These are phyloP conservation scores for Murraya koenigii DNA, from an alignment of 345 rosid genomes.

Conservation along the genomic window DNA sequence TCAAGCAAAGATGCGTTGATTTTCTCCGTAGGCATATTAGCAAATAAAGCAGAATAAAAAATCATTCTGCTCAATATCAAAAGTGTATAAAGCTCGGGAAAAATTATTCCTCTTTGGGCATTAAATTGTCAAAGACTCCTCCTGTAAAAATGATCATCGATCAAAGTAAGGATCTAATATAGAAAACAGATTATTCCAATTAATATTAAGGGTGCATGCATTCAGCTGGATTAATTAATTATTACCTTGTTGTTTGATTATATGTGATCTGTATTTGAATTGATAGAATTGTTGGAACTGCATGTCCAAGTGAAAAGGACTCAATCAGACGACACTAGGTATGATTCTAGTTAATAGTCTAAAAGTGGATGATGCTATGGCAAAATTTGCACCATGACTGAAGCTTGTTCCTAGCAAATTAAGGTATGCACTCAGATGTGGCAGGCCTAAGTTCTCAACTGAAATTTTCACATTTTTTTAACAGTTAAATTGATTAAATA, in stretches of 20 bases:
- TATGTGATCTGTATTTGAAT: constrained; percentile 35
- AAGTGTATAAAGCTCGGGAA: constrained; percentile 41
- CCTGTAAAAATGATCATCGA: constrained; percentile 21
- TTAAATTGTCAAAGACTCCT: constrained; percentile 23
- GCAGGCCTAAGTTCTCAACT: constrained; percentile 25
- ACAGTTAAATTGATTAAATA: not conserved
- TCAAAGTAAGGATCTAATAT: not conserved
- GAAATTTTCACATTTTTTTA: not conserved
- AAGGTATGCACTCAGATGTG: constrained; percentile 31
- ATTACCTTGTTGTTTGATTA: constrained; percentile 35
- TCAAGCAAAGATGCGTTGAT: constrained; percentile 40
- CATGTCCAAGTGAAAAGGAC: constrained; percentile 40
- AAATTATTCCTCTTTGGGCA: constrained; percentile 42
- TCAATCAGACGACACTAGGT: constrained; percentile 19
- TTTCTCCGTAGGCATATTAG: constrained; percentile 30
- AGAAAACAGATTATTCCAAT: not conserved
- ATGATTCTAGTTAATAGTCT: constrained; percentile 7
- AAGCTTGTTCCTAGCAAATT: constrained; percentile 28
- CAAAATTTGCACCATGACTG: constrained; percentile 35
- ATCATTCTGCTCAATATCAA: constrained; percentile 65
- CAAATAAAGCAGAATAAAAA: constrained; percentile 29
- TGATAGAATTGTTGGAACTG: constrained; percentile 42
- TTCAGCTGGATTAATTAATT: not conserved
- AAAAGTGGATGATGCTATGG: constrained; percentile 23
- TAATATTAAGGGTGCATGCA: not conserved